Evolutionary conservation across 768 basidiomycete species (phyloP).

Genomic region (Trametopsis cervina): DNA sequence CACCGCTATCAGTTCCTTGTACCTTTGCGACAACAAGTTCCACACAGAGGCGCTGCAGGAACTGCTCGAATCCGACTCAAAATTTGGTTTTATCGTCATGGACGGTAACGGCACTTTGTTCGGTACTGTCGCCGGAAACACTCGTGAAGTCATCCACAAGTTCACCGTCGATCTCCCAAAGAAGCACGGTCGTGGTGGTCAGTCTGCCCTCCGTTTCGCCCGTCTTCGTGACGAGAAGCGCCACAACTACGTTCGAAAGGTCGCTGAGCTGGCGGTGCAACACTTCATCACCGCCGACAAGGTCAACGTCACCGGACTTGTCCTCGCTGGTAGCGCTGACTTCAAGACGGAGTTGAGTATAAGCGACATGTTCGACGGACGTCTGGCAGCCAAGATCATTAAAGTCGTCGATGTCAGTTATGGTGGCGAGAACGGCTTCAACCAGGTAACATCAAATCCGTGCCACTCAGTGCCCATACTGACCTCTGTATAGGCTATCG

Average conservation of each 20-base stretch:
- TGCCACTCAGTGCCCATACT: slow-evolving; percentile 7
- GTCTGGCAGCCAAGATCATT: slow-evolving; percentile 87
- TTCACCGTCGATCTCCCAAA: slow-evolving; percentile 99
- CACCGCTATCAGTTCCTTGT: slow-evolving; percentile 66
- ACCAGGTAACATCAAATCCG: slow-evolving; percentile 54
- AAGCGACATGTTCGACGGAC: slow-evolving; percentile 92
- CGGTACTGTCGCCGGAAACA: slow-evolving; percentile 93
- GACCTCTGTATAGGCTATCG: slow-evolving; percentile 65
- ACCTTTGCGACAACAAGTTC: slow-evolving; percentile 99
- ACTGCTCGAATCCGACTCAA: slow-evolving; percentile 92
- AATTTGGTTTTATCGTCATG: slow-evolving; percentile 99
- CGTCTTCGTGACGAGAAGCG: slow-evolving; percentile 98
- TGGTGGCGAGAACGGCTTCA: slow-evolving; percentile 98
- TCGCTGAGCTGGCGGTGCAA: slow-evolving; percentile 94
- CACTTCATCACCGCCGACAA: slow-evolving; percentile 98
- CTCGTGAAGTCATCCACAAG: slow-evolving; percentile 95
- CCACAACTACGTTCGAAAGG: slow-evolving; percentile 99
- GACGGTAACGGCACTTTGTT: slow-evolving; percentile 97
- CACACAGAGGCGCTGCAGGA: slow-evolving; percentile 97
- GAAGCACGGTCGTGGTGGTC: slow-evolving; percentile 99
- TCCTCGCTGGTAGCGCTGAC: slow-evolving; percentile 95
- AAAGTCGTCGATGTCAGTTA: slow-evolving; percentile 99
- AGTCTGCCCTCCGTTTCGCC: slow-evolving; percentile 98
- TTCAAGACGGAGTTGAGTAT: slow-evolving; percentile 98
- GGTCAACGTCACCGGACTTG: slow-evolving; percentile 94